phyloP scores from a whole-genome alignment of 306 rosid genomes.

The Quercus suber region DNA sequence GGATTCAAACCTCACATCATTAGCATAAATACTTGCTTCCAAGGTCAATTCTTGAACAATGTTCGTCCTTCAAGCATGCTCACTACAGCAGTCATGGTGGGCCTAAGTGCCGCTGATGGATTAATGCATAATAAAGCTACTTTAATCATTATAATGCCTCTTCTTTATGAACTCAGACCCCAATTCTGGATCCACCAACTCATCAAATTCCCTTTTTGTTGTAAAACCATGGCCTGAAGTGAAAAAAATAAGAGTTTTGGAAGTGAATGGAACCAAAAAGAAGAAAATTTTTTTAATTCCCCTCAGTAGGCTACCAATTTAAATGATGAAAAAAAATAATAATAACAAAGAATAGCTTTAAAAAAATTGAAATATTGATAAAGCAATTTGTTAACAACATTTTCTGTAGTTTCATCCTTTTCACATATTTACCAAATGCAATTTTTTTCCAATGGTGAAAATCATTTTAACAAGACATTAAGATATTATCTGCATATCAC shows the following conservation, averaged over 20 bases:
- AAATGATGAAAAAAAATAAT: too few species aligned
- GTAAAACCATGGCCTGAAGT: slow-evolving; percentile 28
- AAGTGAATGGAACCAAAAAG: not conserved
- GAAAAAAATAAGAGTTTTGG: not conserved
- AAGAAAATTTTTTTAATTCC: too few species aligned
- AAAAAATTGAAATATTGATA: too few species aligned
- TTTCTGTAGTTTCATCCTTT: too few species aligned
- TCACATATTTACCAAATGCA: too few species aligned
- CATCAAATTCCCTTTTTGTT: slow-evolving; percentile 30
- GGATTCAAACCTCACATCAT: slow-evolving; percentile 39
- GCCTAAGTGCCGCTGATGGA: slow-evolving; percentile 42
- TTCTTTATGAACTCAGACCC: slow-evolving; percentile 31
- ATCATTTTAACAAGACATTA: too few species aligned
- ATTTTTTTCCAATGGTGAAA: too few species aligned
- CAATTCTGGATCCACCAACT: slow-evolving; percentile 53
- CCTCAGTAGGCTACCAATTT: too few species aligned
- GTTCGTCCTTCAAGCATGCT: slow-evolving; percentile 59
- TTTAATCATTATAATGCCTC: slow-evolving; percentile 42
- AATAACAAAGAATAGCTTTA: too few species aligned
- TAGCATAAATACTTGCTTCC: slow-evolving; percentile 20
- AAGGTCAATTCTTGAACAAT: slow-evolving; percentile 32
- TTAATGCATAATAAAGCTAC: slow-evolving; percentile 54
- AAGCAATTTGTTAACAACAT: too few species aligned
- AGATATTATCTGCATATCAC: too few species aligned
- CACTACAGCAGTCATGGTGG: slow-evolving; percentile 58